Base-by-base conservation (phyloP, 164 flowering plant genomes). In the Magnolia kwangsiensis region DNA sequence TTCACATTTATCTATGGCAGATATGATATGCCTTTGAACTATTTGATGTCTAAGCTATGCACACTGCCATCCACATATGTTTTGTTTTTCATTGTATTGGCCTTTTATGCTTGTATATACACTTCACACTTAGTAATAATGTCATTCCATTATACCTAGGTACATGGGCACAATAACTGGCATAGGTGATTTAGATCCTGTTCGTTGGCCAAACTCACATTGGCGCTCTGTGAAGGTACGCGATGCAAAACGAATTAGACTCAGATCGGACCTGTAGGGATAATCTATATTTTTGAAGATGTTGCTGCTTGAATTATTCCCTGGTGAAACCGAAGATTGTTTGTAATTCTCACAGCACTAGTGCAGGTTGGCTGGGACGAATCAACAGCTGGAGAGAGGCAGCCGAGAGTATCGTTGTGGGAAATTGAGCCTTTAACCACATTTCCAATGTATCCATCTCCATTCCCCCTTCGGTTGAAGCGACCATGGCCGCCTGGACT, bases 351-450 rank as follows among this genome's bases (percentile, higher is more conserved):
- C 49, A 45, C 21, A 18, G 14, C 18, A 18, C n/a, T 68, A 29
- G 27, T 86, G 81, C 81, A 95, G 98, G 99, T 95, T 73, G 99
- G 99, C 23, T 94, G 99, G 99, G 99, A 96, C 83, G 99, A 96
- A 76, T 96, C 99, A 13, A 96, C 97, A 1, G 98, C 98, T 20
- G 99, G 99, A 55, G 98, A 96, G 78, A 92, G 94, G 87, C 99
- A 96, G 85, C 99, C 96, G 8, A 89, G 99, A 78, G 99, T 94
- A 23, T 96, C 99, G 0, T 77, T 96, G n/a, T 96, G 99, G 99
- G 99, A 96, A 81, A 90, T 96, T 74, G 99, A 95, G 80, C 99
- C 99, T 27, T 76, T 96, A 72, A 92, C 99, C 66, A 96, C 99
- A 55, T 95, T 95, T 76, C 98, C 99, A 0, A 93, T 95, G 98